phyloP scores from a whole-genome alignment of 768 basidiomycete genomes.

The Strobilomyces echinocephalus region DNA sequence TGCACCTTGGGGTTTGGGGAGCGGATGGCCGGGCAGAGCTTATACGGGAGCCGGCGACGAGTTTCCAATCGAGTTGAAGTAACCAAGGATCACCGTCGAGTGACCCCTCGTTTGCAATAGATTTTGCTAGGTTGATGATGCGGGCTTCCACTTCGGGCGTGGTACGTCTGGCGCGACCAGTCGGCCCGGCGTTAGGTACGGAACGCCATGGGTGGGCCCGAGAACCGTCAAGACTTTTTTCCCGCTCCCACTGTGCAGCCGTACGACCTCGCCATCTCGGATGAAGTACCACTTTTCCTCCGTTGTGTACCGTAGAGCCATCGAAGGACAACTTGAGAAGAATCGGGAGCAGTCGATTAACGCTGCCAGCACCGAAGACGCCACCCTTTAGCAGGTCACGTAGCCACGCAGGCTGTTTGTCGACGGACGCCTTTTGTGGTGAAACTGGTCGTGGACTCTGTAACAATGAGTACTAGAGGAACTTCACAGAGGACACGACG shows the following conservation, averaged over 20 bases:
- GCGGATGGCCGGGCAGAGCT: not conserved
- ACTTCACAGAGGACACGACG: not conserved
- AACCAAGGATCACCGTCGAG: conserved; percentile 49
- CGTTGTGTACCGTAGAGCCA: conserved; percentile 46
- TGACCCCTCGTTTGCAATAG: conserved; percentile 23
- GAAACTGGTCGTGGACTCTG: conserved; percentile 5
- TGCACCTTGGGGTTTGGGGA: conserved; percentile 34
- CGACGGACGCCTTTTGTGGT: not conserved
- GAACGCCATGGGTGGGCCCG: conserved; percentile 42
- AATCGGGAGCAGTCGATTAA: conserved; percentile 55
- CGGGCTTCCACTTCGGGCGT: conserved; percentile 30
- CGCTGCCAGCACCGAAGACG: conserved; percentile 34
- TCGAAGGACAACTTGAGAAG: conserved; percentile 62
- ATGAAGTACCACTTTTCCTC: conserved; percentile 67
- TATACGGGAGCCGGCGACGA: conserved; percentile 16
- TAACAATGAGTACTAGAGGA: not conserved
- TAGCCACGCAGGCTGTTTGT: conserved; percentile 53
- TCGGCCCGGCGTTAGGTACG: conserved; percentile 39
- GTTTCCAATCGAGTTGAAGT: conserved; percentile 65
- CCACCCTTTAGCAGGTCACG: conserved; percentile 40
- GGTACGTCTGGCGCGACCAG: conserved; percentile 40
- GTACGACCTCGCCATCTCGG: conserved; percentile 29
- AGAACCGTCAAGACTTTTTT: conserved; percentile 44
- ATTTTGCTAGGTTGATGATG: conserved; percentile 40
- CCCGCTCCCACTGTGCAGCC: conserved; percentile 42